These are phyloP conservation scores for Aspergillus unguis DNA, from an alignment of 2,329 filamentous ascomycete species.

Conservation along the genomic window DNA sequence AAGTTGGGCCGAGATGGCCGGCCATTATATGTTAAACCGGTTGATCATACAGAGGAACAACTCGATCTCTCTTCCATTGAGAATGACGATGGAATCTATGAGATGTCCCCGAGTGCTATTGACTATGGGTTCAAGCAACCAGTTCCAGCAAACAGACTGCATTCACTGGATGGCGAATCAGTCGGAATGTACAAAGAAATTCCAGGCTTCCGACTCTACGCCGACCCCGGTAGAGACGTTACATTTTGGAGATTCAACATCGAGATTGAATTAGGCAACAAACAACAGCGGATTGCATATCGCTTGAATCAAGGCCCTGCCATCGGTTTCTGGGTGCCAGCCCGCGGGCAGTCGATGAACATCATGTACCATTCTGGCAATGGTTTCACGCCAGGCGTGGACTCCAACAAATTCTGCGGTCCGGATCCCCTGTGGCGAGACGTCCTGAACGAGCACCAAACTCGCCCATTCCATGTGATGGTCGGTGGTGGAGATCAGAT, in stretches of 20 bases:
- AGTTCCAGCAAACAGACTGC: conserved; percentile 47
- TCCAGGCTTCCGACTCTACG: conserved; percentile 74
- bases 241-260: conserved; percentile 98
- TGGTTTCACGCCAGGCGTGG: conserved; percentile 79
- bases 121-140: conserved; percentile 43
- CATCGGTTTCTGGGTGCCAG: conserved; percentile 92
- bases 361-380: conserved; percentile 99
- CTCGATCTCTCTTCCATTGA: conserved; percentile 77
- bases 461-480: conserved; percentile 95
- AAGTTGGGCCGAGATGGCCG: conserved; percentile 82
- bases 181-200: conserved; percentile 79
- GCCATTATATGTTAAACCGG: conserved; percentile 81
- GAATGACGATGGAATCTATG: conserved; percentile 78
- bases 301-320: conserved; percentile 89
- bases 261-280: conserved; percentile 76
- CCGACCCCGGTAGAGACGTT: conserved; percentile 76
- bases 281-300: conserved; percentile 85
- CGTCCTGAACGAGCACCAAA: conserved; percentile 87
- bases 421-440: conserved; percentile 97
- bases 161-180: conserved; percentile 68
- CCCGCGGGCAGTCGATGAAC: conserved; percentile 82
- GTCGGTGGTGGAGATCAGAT: conserved; percentile 95
- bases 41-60: conserved; percentile 77
- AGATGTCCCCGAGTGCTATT: conserved; percentile 53
- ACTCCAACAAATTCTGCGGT: conserved; percentile 77